These are phyloP conservation scores for Diaporthe longicolla DNA, from an alignment of 2,329 filamentous ascomycete genomes.

Conservation along the genomic window DNA sequence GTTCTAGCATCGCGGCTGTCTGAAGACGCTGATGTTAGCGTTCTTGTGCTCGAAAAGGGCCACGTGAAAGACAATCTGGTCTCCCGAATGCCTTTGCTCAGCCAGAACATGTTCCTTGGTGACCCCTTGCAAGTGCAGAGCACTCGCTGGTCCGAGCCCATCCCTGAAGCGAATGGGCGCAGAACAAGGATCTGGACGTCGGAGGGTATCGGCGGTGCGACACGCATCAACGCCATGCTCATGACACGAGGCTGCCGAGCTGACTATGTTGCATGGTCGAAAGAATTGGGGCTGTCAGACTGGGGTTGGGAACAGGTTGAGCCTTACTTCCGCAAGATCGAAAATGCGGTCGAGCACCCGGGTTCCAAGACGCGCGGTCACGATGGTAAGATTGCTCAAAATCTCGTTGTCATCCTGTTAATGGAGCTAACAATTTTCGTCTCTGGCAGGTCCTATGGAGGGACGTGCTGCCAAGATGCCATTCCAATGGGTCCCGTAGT, in stretches of 20 bases:
- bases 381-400: not conserved
- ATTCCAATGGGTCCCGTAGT: not conserved
- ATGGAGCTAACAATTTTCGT: not conserved
- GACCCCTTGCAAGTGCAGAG: not conserved
- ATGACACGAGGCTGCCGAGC: not conserved
- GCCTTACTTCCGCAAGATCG: not conserved
- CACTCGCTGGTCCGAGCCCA: not conserved
- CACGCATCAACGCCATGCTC: not conserved
- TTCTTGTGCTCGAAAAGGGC: not conserved
- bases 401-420: no score
- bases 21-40: not conserved
- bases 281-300: not conserved
- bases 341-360: not conserved
- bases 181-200: not conserved
- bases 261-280: not conserved
- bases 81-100: not conserved
- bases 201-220: not conserved
- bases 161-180: not conserved
- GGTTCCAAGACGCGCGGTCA: not conserved
- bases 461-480: not conserved
- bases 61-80: not conserved
- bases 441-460: not conserved
- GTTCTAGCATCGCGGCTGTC: not conserved
- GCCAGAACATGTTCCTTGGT: not conserved
- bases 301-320: not conserved